Evolutionary conservation across 2,329 filamentous ascomycete species (phyloP).

Genomic region (Cryphonectria japonica): DNA sequence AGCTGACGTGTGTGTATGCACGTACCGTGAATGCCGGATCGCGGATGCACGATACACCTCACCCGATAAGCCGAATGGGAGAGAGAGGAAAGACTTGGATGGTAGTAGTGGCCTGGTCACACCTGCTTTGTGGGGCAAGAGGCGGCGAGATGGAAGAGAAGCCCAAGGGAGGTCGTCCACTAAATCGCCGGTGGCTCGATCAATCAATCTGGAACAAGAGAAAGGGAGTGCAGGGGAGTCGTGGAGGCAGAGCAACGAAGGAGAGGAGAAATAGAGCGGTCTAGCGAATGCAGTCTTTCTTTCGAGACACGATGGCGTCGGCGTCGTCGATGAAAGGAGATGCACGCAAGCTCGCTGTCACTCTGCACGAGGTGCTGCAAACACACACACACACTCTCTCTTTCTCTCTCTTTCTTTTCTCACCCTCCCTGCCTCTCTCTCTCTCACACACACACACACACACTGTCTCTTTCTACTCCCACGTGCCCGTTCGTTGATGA

Average conservation of each 20-base stretch:
- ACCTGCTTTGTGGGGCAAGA: neutral
- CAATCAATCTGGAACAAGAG: neutral
- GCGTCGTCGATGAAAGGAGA: neutral
- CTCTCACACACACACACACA: no score
- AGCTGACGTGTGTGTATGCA: neutral
- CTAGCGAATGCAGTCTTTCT: neutral
- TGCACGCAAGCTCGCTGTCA: neutral
- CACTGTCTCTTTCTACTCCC: neutral
- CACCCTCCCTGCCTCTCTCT: neutral
- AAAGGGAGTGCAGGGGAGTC: neutral
- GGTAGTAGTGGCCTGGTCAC: no score
- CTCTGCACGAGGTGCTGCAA: neutral
- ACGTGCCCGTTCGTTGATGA: neutral
- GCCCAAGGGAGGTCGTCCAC: neutral
- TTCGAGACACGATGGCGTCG: neutral
- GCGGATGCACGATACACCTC: neutral
- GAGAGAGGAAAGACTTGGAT: no score
- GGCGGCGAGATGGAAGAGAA: neutral
- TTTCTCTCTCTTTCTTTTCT: no score
- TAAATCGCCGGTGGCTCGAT: neutral
- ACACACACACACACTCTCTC: neutral
- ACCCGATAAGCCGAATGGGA: neutral
- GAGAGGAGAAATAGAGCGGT: neutral
- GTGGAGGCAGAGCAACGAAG: neutral
- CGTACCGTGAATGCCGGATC: neutral